Base-by-base conservation (phyloP, 2,329 filamentous ascomycete genomes). In the Thermochaetoides dissita region DNA sequence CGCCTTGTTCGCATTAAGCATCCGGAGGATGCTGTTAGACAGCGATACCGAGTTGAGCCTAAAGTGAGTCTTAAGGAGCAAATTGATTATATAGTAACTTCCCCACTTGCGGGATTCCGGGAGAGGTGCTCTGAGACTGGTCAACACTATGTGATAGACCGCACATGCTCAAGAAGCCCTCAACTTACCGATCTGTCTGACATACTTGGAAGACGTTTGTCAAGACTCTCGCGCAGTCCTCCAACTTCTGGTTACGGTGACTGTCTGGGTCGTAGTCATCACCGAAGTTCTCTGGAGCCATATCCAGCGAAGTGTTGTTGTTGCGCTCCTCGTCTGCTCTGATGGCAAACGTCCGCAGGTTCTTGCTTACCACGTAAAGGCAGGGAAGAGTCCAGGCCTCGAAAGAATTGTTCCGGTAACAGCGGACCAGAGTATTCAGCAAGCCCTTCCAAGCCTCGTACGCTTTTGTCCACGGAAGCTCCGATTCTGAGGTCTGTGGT, bases 61-160 rank as follows among this genome's bases (percentile, higher is more conserved):
- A 68, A 98, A 98, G 61, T 96, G 95, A 1, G 88, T 96, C 64
- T 96, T 96, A 75, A 98, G 98, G 10, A 95, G 70, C 7, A 98
- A 72, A 57, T 94, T 96, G 56, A 88, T 86, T 50, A 89, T 81
- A 60, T 87, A 88, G 66, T 98, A 98, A 38, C 94, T 84, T 6
- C 86, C 93, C 91, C 91, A 98, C 74, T 96, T 98, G 42, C 91
- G 79, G 7, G 89, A 95, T 54, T 94, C 83, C 55, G 87, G 79
- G 36, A 95, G 67, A 10, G 83, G 79, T 46, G 84, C 83, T 61
- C 85, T 89, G 54, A 41, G 42, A 37, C 17, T 24, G 3, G 5
- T 24, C 17, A 24, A 5, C 38, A 46, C 46, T 46, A 42, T 55
- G 34, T 57, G 54, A 10, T 35, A n/a, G 34, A 38, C 6, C 39